Evolutionary conservation across 2,329 filamentous ascomycete species (phyloP).

Genomic region (Tricladium varicosporioides): DNA sequence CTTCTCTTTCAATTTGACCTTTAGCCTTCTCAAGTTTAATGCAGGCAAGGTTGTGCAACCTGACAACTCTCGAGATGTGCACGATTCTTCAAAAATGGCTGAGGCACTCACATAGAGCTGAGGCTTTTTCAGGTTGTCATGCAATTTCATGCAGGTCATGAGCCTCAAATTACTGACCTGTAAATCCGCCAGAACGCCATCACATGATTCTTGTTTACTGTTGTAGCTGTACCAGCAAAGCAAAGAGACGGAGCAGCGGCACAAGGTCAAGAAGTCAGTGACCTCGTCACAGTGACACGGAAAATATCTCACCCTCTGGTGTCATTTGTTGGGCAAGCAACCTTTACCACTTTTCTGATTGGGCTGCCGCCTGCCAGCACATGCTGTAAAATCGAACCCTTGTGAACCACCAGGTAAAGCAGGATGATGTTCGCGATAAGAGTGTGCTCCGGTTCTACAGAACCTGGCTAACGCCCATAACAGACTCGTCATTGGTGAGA

Average conservation of each 20-base stretch:
- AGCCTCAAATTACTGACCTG: not conserved
- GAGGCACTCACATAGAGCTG: no score
- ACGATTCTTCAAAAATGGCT: no score
- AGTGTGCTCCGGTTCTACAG: not conserved
- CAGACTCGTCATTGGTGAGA: not conserved
- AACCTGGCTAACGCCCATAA: not conserved
- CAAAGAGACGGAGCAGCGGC: no score
- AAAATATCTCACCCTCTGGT: not conserved
- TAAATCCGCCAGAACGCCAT: not conserved
- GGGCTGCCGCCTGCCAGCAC: constrained; percentile 21
- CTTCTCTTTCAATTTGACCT: no score
- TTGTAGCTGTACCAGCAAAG: not conserved
- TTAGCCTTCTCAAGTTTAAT: no score
- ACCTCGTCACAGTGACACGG: constrained; percentile 5
- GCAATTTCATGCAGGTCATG: no score
- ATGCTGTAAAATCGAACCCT: constrained; percentile 19
- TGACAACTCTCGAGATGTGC: no score
- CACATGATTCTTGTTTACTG: not conserved
- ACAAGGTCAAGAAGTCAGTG: no score
- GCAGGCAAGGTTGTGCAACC: no score
- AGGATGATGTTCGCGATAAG: constrained; percentile 12
- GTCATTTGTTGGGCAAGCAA: constrained; percentile 8
- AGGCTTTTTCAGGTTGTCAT: no score
- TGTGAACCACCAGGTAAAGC: constrained; percentile 24
- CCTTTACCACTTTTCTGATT: constrained; percentile 12